These are phyloP conservation scores for Apiospora malaysiana DNA, from an alignment of 2,329 filamentous ascomycete genomes.

Conservation along the genomic window DNA sequence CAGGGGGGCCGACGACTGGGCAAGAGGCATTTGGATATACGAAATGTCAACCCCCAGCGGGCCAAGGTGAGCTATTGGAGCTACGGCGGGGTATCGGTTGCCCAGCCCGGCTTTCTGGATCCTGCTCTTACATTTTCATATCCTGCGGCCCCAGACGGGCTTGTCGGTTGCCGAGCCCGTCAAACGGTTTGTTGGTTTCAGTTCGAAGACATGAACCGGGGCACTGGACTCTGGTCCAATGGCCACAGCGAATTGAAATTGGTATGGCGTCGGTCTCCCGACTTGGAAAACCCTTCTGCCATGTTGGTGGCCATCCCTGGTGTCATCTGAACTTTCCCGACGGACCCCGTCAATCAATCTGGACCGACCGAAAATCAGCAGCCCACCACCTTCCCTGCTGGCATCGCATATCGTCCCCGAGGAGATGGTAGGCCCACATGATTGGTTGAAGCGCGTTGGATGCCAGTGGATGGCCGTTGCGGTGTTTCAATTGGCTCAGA, in stretches of 20 bases:
- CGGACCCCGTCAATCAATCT: not conserved
- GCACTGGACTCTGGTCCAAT: not conserved
- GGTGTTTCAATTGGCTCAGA: not conserved
- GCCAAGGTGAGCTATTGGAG: slow-evolving; percentile 18
- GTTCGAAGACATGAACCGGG: not conserved
- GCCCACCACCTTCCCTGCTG: not conserved
- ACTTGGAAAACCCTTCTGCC: not conserved
- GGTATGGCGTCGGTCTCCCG: not conserved
- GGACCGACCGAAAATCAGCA: not conserved
- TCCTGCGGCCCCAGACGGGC: not conserved
- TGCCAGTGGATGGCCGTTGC: not conserved
- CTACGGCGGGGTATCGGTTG: slow-evolving; percentile 20
- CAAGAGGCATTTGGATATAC: not conserved
- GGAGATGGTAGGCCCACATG: not conserved
- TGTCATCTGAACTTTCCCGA: not conserved
- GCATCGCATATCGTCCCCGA: not conserved
- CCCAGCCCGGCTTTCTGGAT: slow-evolving; percentile 9
- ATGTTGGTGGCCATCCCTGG: not conserved
- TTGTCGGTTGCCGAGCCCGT: slow-evolving; percentile 17
- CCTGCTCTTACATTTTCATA: no score
- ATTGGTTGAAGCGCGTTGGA: not conserved
- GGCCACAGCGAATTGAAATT: not conserved
- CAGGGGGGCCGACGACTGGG: not conserved
- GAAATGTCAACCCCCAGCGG: not conserved
- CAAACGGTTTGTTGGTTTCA: not conserved